These are phyloP conservation scores for Citrus glauca DNA, from an alignment of 345 rosid genomes.

Conservation along the genomic window DNA sequence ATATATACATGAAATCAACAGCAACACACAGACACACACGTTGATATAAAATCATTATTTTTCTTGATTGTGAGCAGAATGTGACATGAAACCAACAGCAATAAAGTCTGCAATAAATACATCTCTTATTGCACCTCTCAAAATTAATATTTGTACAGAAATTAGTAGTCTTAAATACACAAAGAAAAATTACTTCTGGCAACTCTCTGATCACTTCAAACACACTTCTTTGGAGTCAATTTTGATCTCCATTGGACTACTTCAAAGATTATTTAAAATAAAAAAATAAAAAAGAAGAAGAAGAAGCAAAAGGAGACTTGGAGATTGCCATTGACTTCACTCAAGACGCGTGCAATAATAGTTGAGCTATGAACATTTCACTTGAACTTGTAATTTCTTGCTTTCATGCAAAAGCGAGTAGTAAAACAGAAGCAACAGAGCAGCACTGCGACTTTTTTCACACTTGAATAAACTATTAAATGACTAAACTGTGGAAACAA, in stretches of 20 bases:
- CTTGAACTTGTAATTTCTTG: not conserved
- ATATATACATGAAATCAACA: too few relatives aligned
- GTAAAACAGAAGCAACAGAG: too few relatives aligned
- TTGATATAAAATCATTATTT: not conserved
- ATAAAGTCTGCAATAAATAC: constrained; percentile 42
- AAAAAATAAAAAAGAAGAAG: not conserved
- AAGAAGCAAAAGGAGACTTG: not conserved
- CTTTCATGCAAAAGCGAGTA: too few relatives aligned
- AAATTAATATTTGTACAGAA: not conserved
- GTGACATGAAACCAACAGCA: constrained; percentile 54
- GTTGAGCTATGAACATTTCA: not conserved
- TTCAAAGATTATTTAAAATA: not conserved
- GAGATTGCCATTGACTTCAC: not conserved
- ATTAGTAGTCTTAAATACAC: constrained; percentile 1
- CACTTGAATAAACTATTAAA: not conserved
- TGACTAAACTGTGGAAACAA: constrained; percentile 8
- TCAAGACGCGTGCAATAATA: not conserved
- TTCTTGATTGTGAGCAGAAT: constrained; percentile 27
- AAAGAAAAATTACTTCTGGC: not conserved
- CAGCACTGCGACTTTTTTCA: not conserved
- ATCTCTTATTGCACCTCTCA: constrained; percentile 5
- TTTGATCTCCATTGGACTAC: constrained; percentile 3
- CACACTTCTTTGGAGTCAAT: not conserved
- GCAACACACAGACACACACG: too few relatives aligned
- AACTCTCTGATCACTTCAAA: not conserved